Conservation (phyloP, 176 grass and related monocot species). For the maize (Zea mays) region DNA sequence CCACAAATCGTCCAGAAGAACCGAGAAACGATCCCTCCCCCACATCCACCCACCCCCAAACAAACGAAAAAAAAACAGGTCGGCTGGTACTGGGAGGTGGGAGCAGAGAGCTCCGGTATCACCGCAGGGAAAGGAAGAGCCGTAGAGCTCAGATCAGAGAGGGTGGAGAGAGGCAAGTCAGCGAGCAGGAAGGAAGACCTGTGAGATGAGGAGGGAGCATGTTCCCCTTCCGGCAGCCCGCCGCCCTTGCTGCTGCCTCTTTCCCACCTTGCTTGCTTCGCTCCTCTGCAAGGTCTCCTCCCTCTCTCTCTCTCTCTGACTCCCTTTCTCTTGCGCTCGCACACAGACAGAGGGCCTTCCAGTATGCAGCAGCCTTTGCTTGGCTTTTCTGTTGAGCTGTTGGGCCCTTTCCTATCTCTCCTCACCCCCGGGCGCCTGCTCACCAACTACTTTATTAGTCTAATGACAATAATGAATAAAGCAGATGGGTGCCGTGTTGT, state of each 20-base stretch:
- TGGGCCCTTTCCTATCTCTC: slow-evolving; percentile 15
- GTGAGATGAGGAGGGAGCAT: slow-evolving; percentile 60
- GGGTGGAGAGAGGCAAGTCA: slow-evolving; percentile 13
- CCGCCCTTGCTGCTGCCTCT: slow-evolving; percentile 40
- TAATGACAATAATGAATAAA: slow-evolving; percentile 35
- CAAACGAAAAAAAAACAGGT: not conserved
- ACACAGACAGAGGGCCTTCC: not conserved
- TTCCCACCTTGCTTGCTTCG: slow-evolving; percentile 44
- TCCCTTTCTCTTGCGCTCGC: not conserved
- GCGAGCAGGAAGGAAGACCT: slow-evolving; percentile 32
- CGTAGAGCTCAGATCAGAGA: slow-evolving; percentile 23
- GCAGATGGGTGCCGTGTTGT: not conserved
- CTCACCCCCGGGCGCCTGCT: not conserved
- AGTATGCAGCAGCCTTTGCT: not conserved
- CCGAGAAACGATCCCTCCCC: not conserved
- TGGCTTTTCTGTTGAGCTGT: slow-evolving; percentile 36
- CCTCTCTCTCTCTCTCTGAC: not conserved
- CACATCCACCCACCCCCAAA: no score
- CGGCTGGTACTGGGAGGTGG: no score
- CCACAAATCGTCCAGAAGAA: not conserved
- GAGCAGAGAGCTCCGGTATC: slow-evolving; percentile 16
- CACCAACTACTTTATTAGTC: slow-evolving; percentile 31
- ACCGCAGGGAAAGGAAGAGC: not conserved
- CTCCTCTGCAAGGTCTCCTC: slow-evolving; percentile 32
- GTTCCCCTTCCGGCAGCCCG: slow-evolving; percentile 53